phyloP scores from a whole-genome alignment of 2,329 filamentous ascomycete genomes.

The Hymenoscyphus repandus region DNA sequence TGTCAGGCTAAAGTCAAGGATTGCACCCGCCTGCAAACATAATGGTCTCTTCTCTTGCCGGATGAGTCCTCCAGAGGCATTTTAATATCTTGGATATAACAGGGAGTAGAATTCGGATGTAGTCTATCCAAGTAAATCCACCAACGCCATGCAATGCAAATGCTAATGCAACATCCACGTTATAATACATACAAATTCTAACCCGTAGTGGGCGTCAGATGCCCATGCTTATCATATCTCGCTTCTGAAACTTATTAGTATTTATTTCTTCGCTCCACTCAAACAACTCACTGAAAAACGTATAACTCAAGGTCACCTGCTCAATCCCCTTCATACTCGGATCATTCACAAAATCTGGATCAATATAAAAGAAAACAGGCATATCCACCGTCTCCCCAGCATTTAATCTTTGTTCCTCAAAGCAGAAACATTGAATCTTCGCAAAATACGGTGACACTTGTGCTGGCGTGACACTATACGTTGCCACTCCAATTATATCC shows the following conservation, averaged over 20 bases:
- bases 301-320: constrained; percentile 93
- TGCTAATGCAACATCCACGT: constrained; percentile 11
- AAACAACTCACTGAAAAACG: constrained; percentile 84
- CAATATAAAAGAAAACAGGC: constrained; percentile 99
- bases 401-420: constrained; percentile 91
- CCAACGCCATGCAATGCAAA: constrained; percentile 19
- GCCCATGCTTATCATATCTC: constrained; percentile 76
- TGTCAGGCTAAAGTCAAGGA: too few species aligned
- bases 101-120: too few species aligned
- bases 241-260: constrained; percentile 56
- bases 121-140: background rate
- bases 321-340: constrained; percentile 90
- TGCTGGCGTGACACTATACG: constrained; percentile 92
- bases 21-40: too few species aligned
- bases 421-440: constrained; percentile 99
- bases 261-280: background rate
- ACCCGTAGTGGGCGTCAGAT: constrained; percentile 39
- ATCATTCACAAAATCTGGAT: constrained; percentile 90
- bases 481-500: constrained; percentile 97
- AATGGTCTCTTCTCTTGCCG: too few species aligned
- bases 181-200: constrained; percentile 10
- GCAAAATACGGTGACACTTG: constrained; percentile 97
- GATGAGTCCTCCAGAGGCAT: too few species aligned
- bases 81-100: too few species aligned
- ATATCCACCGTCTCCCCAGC: constrained; percentile 97